These are phyloP conservation scores for Ogataea wickerhamii DNA, from an alignment of 805 yeast genomes.

Conservation along the genomic window DNA sequence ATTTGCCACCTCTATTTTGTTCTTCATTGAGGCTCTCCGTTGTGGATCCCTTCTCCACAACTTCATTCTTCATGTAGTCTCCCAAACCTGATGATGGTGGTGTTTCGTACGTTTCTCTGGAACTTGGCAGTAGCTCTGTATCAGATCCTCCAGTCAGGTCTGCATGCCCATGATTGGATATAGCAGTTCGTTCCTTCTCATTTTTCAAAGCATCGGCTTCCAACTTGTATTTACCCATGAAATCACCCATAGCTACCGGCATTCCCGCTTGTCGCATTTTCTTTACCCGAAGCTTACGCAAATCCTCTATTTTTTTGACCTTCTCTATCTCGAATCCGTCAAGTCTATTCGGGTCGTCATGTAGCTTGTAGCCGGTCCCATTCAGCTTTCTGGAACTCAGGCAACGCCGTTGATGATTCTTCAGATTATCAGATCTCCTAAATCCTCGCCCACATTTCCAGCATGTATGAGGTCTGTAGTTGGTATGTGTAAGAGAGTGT, in stretches of 20 bases:
- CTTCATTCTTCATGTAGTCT: background rate
- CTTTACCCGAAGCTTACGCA: conserved; percentile 8
- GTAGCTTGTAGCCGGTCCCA: conserved; percentile 20
- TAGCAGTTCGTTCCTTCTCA: background rate
- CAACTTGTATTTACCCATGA: background rate
- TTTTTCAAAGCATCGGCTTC: background rate
- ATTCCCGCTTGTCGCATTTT: conserved; percentile 12
- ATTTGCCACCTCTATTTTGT: background rate
- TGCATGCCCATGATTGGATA: background rate
- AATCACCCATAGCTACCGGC: background rate
- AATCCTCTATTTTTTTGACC: conserved; percentile 17
- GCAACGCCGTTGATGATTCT: conserved; percentile 26
- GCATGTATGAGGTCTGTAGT: conserved; percentile 27
- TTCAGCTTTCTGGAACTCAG: conserved; percentile 17
- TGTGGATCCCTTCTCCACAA: background rate
- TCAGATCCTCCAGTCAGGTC: background rate
- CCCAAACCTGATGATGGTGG: background rate
- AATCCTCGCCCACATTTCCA: conserved; percentile 26
- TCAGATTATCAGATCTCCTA: conserved; percentile 28
- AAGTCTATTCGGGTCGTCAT: conserved; percentile 21
- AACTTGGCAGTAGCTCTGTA: background rate
- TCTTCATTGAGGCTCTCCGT: background rate
- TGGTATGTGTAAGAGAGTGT: conserved; percentile 26
- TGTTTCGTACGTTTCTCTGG: background rate
- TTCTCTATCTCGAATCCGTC: conserved; percentile 21